phyloP scores from a whole-genome alignment of 257 asterid genomes.

The Plectranthus barbatus region DNA sequence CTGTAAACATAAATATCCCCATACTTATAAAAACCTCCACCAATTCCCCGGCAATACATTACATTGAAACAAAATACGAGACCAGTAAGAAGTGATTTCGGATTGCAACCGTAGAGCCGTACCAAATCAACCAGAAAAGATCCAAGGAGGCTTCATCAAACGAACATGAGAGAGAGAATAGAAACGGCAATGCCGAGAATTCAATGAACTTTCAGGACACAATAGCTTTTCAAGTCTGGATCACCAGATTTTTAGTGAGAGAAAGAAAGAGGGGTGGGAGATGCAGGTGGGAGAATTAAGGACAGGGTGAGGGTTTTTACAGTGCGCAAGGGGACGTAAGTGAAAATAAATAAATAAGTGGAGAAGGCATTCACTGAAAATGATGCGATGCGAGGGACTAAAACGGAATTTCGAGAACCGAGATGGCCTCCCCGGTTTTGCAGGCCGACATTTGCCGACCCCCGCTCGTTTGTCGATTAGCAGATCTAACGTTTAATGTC shows the following conservation, averaged over 20 bases:
- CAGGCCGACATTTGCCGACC: constrained; percentile 83
- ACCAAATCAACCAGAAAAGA: constrained; percentile 40
- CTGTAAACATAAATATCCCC: not conserved
- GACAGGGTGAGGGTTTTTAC: constrained; percentile 16
- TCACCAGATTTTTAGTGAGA: constrained; percentile 20
- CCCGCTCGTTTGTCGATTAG: constrained; percentile 66
- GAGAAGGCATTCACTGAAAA: no score
- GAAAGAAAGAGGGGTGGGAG: not conserved
- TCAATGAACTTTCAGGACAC: not conserved
- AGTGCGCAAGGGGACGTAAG: constrained; percentile 12
- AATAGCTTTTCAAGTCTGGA: constrained; percentile 12
- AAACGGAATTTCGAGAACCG: constrained; percentile 24
- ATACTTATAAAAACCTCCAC: not conserved
- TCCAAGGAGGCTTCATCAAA: constrained; percentile 59
- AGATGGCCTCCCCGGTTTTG: constrained; percentile 49
- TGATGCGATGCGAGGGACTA: no score
- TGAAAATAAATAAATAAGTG: not conserved
- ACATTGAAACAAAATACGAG: not conserved
- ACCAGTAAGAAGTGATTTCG: not conserved
- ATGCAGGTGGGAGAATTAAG: not conserved
- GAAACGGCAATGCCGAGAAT: not conserved
- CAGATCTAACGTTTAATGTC: constrained; percentile 33
- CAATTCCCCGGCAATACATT: not conserved
- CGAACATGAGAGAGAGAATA: not conserved
- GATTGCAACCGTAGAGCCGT: constrained; percentile 12